These are phyloP conservation scores for Neopestalotiopsis sp. DNA, from an alignment of 2,329 filamentous ascomycete species.

Conservation along the genomic window DNA sequence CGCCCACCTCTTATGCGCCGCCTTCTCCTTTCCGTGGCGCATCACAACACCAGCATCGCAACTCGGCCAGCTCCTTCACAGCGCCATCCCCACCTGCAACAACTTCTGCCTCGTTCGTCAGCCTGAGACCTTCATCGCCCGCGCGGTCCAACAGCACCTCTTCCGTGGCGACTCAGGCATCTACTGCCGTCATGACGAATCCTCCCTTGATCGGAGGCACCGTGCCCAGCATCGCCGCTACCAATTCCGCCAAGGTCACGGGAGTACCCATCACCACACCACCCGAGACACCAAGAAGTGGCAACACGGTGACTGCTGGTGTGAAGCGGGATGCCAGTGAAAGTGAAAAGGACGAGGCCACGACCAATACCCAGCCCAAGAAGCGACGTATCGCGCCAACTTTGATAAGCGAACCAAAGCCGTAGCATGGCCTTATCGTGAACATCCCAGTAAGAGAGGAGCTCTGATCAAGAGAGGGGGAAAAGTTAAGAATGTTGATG, in stretches of 20 bases:
- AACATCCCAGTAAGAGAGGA: too few species aligned
- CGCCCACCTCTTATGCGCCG: constrained; percentile 61
- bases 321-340: constrained; percentile 63
- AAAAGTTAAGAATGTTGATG: neutral
- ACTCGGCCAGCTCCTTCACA: constrained; percentile 61
- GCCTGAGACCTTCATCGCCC: constrained; percentile 75
- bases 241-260: constrained; percentile 67
- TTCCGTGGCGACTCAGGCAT: constrained; percentile 73
- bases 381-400: constrained; percentile 75
- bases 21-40: constrained; percentile 60
- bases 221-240: constrained; percentile 76
- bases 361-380: constrained; percentile 57
- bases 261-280: constrained; percentile 83
- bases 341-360: constrained; percentile 56
- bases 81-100: constrained; percentile 63
- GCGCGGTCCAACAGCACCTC: constrained; percentile 86
- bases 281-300: constrained; percentile 80
- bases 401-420: constrained; percentile 45
- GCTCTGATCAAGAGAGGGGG: neutral
- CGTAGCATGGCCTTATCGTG: neutral
- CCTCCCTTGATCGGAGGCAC: constrained; percentile 79
- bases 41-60: constrained; percentile 62
- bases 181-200: constrained; percentile 68
- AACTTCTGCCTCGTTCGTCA: constrained; percentile 55
- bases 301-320: constrained; percentile 52